Evolutionary conservation across 2,329 filamentous ascomycete genomes (phyloP).

Genomic region (Microcera coccophila): DNA sequence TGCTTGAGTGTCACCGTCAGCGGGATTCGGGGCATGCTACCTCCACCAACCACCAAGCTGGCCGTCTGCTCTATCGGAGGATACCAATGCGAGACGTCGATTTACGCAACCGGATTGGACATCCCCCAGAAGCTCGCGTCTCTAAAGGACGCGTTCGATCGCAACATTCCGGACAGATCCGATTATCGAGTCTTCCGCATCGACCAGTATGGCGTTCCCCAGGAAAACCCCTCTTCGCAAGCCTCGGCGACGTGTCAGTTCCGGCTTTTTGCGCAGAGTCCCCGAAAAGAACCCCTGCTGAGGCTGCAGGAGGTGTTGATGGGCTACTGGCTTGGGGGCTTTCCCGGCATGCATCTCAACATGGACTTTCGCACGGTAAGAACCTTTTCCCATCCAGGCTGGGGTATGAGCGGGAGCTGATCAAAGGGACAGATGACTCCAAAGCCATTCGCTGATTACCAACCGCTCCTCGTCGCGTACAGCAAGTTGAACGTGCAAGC

Average conservation of each 20-base stretch:
- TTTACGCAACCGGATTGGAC: constrained; percentile 22
- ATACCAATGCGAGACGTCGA: constrained; percentile 34
- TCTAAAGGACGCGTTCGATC: constrained; percentile 25
- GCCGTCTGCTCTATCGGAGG: constrained; percentile 37
- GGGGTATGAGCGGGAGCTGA: too few species aligned
- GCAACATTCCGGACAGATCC: constrained; percentile 12
- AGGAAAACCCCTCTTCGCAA: constrained; percentile 29
- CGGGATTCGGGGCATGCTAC: constrained; percentile 36
- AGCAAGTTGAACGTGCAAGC: too few species aligned
- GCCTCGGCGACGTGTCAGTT: constrained; percentile 38
- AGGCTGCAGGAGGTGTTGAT: constrained; percentile 22
- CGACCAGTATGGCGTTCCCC: constrained; percentile 26
- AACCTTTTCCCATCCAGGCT: too few species aligned
- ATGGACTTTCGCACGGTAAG: constrained; percentile 37
- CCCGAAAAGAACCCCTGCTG: constrained; percentile 15
- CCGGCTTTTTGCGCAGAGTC: constrained; percentile 39
- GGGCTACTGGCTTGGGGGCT: constrained; percentile 32
- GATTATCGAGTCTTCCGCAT: constrained; percentile 29
- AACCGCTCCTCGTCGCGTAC: constrained; percentile 33
- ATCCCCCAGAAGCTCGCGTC: constrained; percentile 27
- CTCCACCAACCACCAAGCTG: constrained; percentile 39
- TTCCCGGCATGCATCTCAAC: constrained; percentile 30
- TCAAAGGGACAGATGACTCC: too few species aligned
- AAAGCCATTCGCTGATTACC: constrained; percentile 26
- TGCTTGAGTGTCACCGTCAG: constrained; percentile 32